A percentile compares a stretch with the other conserved stretches of the same genome.
Evolutionary conservation across 768 basidiomycete species (phyloP).

Genomic region (Lactifluus volemus): DNA sequence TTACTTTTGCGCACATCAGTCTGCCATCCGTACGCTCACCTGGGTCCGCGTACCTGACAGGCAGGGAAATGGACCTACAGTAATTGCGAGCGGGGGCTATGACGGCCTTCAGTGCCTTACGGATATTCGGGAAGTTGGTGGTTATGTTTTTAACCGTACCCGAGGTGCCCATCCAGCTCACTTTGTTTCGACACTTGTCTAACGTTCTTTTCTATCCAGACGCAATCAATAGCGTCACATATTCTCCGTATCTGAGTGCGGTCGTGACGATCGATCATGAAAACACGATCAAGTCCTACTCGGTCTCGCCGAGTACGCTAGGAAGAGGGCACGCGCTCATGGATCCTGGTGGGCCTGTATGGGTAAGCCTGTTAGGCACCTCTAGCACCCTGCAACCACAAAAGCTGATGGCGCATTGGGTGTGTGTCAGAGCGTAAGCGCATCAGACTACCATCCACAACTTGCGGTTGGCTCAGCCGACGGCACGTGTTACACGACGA

Average conservation of each 20-base stretch:
- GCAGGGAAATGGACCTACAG: slow-evolving; percentile 50
- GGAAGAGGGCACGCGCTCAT: slow-evolving; percentile 64
- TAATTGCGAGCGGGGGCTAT: slow-evolving; percentile 70
- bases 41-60: slow-evolving; percentile 67
- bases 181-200: neutral
- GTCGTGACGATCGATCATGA: slow-evolving; percentile 79
- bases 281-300: slow-evolving; percentile 68
- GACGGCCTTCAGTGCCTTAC: slow-evolving; percentile 72
- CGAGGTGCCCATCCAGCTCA: slow-evolving; percentile 42
- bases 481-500: slow-evolving; percentile 70
- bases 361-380: slow-evolving; percentile 46
- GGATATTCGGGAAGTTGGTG: slow-evolving; percentile 64
- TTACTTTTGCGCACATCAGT: slow-evolving; percentile 68
- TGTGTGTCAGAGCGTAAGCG: slow-evolving; percentile 46
- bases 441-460: slow-evolving; percentile 85
- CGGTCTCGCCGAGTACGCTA: slow-evolving; percentile 61
- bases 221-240: slow-evolving; percentile 59
- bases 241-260: slow-evolving; percentile 58
- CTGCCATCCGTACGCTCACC: slow-evolving; percentile 63
- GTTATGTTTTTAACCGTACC: slow-evolving; percentile 66
- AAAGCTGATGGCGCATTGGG: neutral
- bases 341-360: slow-evolving; percentile 72
- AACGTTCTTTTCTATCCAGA: slow-evolving; percentile 33
- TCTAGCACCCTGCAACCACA: neutral
- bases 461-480: slow-evolving; percentile 77